Evolutionary conservation across 2,329 filamentous ascomycete species (phyloP).

Genomic region (Akanthomyces uredinophilus): DNA sequence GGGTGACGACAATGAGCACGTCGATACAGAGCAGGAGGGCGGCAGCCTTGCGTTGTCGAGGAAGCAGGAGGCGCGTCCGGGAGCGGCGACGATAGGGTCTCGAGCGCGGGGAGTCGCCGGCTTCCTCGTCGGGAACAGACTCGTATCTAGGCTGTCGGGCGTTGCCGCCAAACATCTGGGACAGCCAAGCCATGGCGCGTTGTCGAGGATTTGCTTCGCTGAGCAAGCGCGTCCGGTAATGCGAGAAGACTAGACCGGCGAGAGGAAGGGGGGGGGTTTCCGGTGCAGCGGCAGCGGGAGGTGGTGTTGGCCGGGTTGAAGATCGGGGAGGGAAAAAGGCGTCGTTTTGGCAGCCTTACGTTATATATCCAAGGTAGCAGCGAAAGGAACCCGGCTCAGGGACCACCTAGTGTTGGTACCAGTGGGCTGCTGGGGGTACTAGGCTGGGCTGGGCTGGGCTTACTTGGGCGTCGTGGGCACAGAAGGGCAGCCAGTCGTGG

Average conservation of each 20-base stretch:
- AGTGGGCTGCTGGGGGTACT: not conserved
- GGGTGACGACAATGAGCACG: constrained; percentile 55
- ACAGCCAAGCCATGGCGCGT: constrained; percentile 12
- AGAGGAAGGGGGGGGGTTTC: not conserved
- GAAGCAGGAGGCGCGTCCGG: constrained; percentile 8
- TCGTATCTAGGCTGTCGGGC: constrained; percentile 4
- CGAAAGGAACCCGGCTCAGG: not conserved
- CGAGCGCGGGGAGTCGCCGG: constrained; percentile 5
- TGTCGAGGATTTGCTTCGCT: not conserved
- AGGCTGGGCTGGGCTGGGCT: not conserved
- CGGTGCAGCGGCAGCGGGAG: not conserved
- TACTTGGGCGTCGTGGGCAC: not conserved
- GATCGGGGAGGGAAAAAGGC: constrained; percentile 3
- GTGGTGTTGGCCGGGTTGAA: not conserved
- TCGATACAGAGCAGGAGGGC: constrained; percentile 60
- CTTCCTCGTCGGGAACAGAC: constrained; percentile 8
- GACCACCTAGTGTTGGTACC: not conserved
- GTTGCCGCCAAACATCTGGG: not conserved
- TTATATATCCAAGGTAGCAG: constrained; percentile 2
- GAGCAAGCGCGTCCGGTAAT: not conserved
- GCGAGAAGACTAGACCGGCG: not conserved
- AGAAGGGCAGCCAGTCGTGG: not conserved
- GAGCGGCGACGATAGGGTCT: constrained; percentile 11
- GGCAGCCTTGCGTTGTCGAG: constrained; percentile 25
- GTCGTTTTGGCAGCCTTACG: constrained; percentile 1